phyloP scores from a whole-genome alignment of 176 grass and related monocot species.

The Chrysopogon serrulatus region DNA sequence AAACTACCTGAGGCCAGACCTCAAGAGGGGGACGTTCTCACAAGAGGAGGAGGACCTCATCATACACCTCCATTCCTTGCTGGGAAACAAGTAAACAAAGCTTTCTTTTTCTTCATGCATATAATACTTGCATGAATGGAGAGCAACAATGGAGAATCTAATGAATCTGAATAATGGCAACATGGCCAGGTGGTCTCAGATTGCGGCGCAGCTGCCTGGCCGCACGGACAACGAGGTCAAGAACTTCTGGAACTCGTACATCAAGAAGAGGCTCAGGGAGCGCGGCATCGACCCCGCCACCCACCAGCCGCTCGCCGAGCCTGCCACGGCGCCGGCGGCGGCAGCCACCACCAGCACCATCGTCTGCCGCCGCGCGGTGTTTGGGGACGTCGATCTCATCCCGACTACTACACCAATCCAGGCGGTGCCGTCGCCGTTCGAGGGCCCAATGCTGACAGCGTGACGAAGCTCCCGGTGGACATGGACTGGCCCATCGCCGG shows the following conservation, averaged over 20 bases:
- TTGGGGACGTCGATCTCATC: conserved; percentile 27
- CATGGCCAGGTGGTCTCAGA: conserved; percentile 68
- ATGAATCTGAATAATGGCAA: neutral
- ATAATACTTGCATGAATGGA: neutral
- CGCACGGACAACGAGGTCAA: conserved; percentile 97
- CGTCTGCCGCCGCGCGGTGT: neutral
- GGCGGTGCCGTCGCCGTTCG: neutral
- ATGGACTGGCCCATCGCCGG: conserved; percentile 10
- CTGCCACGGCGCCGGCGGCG: neutral
- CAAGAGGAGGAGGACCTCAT: conserved; percentile 77
- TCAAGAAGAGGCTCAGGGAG: conserved; percentile 71
- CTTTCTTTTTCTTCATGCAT: neutral
- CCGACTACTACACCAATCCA: neutral
- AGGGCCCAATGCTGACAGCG: neutral
- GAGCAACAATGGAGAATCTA: neutral
- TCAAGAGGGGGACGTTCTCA: conserved; percentile 72
- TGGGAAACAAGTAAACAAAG: conserved; percentile 66
- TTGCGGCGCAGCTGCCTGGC: conserved; percentile 78
- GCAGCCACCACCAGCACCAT: neutral
- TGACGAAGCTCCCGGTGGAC: conserved; percentile 7
- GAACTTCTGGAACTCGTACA: conserved; percentile 96
- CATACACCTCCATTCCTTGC: conserved; percentile 65
- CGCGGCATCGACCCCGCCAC: conserved; percentile 73
- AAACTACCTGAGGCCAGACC: conserved; percentile 84
- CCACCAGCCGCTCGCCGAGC: conserved; percentile 46